Base-by-base conservation (phyloP, 148 eudicot genomes). In the Rhododendron vialii region DNA sequence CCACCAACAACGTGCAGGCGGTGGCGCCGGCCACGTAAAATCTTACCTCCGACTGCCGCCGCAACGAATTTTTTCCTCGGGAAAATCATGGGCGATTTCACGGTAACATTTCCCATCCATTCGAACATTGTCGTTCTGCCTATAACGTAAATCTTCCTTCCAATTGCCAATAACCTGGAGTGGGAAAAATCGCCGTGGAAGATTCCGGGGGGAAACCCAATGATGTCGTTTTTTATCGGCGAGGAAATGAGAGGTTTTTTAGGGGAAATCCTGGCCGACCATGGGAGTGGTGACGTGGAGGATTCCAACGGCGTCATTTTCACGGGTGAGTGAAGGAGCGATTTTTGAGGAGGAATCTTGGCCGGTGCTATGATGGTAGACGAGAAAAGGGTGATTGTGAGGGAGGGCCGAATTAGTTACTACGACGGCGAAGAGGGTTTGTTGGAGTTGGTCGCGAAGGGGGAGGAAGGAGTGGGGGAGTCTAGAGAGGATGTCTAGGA, bases 21-120 rank as follows among this genome's bases (percentile, higher is more conserved):
- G 95, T 88, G 38, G 96, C 98, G 1, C 96, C 96, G 36, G 95
- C 93, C 48, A 94, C 92, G 89, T 93, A 94, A 41, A 8, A 95
- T 89, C 85, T 82, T 90, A 7, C 93, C 95, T 12, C n/a, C 75
- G 2, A 96, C 88, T 0, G 82, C 84, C 0, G 95, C 95, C 0
- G 90, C 93, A 6, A 96, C 95, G 84, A 96, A 96, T 55, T 95
- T 92, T 74, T 94, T 96, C 82, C 98, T 86, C 10, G 91, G 86
- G 3, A 90, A 86, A 3, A 86, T 6, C 91, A 89, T 89, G 17
- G 84, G 92, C 4, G 93, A 80, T 71, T 85, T 89, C 33, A 82
- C 18, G 2, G 81, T 84, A 0, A 92, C 59, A 0, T 86, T 83
- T 7, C 94, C 94, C 2, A 95, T 94, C 99, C 99, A 94, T 1